These are phyloP conservation scores for Pythium guiyangense DNA, from an alignment of 352 stramenopile genomes.

Conservation along the genomic window DNA sequence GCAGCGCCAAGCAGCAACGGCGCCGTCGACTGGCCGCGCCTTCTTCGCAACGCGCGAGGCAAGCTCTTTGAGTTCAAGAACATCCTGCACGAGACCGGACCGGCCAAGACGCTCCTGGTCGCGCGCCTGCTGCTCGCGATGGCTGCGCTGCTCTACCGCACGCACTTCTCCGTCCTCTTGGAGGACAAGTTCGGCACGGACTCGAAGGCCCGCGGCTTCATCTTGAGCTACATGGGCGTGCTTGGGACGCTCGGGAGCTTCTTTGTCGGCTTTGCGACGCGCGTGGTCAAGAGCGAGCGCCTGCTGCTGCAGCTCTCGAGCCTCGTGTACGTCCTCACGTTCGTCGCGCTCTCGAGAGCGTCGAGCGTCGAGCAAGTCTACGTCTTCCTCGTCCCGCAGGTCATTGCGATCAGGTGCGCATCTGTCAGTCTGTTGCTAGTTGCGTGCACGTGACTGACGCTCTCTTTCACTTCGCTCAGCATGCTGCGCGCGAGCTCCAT, in stretches of 20 bases:
- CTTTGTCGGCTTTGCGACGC: slow-evolving; percentile 49
- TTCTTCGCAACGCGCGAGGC: slow-evolving; percentile 39
- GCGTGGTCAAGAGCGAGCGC: slow-evolving; percentile 43
- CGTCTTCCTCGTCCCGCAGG: slow-evolving; percentile 54
- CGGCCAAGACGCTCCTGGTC: slow-evolving; percentile 61
- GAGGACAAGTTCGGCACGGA: slow-evolving; percentile 79
- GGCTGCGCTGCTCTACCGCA: slow-evolving; percentile 72
- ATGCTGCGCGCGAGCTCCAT: slow-evolving; percentile 80
- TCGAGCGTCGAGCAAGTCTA: slow-evolving; percentile 48
- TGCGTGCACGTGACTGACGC: not conserved
- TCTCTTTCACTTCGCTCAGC: slow-evolving; percentile 21
- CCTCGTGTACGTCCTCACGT: slow-evolving; percentile 66
- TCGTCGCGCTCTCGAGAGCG: slow-evolving; percentile 56
- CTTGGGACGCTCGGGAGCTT: slow-evolving; percentile 62
- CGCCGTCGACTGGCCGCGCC: slow-evolving; percentile 23
- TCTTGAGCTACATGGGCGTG: slow-evolving; percentile 81
- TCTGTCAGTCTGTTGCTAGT: not conserved
- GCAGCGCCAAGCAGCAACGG: not conserved
- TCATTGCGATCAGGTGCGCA: slow-evolving; percentile 57
- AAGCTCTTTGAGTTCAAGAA: slow-evolving; percentile 63
- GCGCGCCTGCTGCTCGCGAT: slow-evolving; percentile 70
- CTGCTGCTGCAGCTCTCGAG: slow-evolving; percentile 58
- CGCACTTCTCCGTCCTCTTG: slow-evolving; percentile 70
- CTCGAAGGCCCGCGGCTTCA: slow-evolving; percentile 51
- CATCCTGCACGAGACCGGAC: slow-evolving; percentile 57